Percentiles rank a stretch among this genome's conserved stretches.
Evolutionary conservation across 108 stramenopile genomes (phyloP).

Genomic region (Mayamaea pseudoterrestris): DNA sequence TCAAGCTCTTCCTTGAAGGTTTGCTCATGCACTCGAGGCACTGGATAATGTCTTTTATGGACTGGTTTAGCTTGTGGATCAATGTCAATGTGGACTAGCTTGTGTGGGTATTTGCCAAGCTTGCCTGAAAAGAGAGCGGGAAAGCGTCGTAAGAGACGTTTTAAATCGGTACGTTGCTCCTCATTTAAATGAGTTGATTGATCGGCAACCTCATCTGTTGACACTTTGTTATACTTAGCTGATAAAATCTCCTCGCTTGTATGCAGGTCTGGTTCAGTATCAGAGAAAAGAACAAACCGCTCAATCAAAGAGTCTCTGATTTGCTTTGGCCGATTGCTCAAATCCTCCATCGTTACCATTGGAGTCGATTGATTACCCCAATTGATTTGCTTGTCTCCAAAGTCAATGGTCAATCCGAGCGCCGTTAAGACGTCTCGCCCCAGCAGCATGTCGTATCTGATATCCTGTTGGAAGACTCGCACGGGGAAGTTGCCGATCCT

Average conservation of each 20-base stretch:
- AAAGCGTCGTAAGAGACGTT: constrained; percentile 5
- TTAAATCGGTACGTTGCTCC: constrained; percentile 10
- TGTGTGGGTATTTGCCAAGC: constrained; percentile 1
- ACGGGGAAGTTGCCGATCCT: too few species aligned
- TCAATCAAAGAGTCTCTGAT: too few species aligned
- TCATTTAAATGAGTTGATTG: constrained; percentile 18
- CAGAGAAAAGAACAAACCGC: too few species aligned
- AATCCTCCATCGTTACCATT: too few species aligned
- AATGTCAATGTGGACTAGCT: neutral
- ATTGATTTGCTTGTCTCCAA: neutral
- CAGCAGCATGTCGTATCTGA: neutral
- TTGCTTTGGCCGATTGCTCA: too few species aligned
- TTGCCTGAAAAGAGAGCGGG: neutral
- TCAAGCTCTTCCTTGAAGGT: neutral
- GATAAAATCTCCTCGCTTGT: constrained; percentile 20
- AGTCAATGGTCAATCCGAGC: neutral
- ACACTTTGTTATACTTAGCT: constrained; percentile 20
- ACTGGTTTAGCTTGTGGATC: neutral
- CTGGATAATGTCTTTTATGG: neutral
- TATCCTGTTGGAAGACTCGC: too few species aligned
- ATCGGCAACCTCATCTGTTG: constrained; percentile 8
- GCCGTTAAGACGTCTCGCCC: neutral
- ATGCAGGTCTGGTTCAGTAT: too few species aligned
- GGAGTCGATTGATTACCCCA: too few species aligned
- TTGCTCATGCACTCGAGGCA: neutral